A percentile compares a stretch with the other conserved stretches of the same genome.
phyloP scores from a whole-genome alignment of 306 rosid species.

The Elaeagnus macrophylla region DNA sequence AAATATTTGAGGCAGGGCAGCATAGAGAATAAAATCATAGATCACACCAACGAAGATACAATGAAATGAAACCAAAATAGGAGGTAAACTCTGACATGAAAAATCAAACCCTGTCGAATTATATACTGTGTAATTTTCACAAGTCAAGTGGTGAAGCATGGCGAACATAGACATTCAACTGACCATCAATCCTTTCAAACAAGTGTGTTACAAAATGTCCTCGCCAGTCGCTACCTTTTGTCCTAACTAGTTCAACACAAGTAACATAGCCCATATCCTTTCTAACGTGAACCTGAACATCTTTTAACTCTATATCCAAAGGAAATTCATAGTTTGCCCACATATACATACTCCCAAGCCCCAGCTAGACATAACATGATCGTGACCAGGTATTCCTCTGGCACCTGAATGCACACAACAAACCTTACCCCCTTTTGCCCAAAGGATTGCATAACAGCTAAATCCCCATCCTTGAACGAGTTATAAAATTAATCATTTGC shows the following conservation, averaged over 20 bases:
- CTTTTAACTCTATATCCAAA: slow-evolving; percentile 64
- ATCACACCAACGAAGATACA: too few relatives aligned
- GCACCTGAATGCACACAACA: slow-evolving; percentile 85
- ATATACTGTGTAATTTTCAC: slow-evolving; percentile 18
- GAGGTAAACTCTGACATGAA: too few relatives aligned
- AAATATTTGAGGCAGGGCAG: too few relatives aligned
- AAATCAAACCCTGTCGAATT: too few relatives aligned
- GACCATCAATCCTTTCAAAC: slow-evolving; percentile 64
- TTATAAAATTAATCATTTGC: slow-evolving; percentile 66
- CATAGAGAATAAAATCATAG: too few relatives aligned
- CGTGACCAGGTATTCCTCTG: slow-evolving; percentile 68
- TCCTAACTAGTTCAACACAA: slow-evolving; percentile 78
- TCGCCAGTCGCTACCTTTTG: slow-evolving; percentile 87
- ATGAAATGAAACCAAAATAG: too few relatives aligned
- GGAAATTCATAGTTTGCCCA: slow-evolving; percentile 98
- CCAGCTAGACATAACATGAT: slow-evolving; percentile 88
- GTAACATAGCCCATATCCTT: slow-evolving; percentile 77
- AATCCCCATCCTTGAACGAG: slow-evolving; percentile 60
- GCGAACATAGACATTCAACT: slow-evolving; percentile 69
- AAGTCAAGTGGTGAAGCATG: slow-evolving; percentile 85
- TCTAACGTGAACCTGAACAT: slow-evolving; percentile 55
- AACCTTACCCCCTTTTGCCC: slow-evolving; percentile 60
- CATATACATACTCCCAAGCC: too few relatives aligned
- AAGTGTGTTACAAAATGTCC: slow-evolving; percentile 82
- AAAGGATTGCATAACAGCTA: slow-evolving; percentile 78